Evolutionary conservation across 176 grass and related monocot genomes (phyloP).

Genomic region (Zoysia pacifica): DNA sequence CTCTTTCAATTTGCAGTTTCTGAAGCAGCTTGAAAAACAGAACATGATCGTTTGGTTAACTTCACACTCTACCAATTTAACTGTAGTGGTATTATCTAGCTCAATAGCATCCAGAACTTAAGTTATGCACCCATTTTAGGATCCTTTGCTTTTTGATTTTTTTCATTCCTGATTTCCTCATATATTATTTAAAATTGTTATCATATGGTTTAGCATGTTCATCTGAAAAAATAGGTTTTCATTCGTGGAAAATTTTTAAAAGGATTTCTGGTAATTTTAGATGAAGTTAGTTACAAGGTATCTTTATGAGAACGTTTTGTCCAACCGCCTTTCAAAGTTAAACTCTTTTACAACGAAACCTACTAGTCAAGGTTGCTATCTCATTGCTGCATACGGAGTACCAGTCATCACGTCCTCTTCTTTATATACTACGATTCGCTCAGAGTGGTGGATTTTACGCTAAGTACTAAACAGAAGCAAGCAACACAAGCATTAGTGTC

Average conservation of each 20-base stretch:
- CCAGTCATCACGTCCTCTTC: background rate
- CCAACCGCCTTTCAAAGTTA: constrained; percentile 18
- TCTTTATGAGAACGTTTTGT: constrained; percentile 8
- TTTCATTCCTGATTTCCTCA: background rate
- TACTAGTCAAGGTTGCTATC: background rate
- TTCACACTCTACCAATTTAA: background rate
- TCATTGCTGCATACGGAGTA: background rate
- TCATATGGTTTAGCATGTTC: background rate
- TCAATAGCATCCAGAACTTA: background rate
- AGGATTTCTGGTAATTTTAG: background rate
- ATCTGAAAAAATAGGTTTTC: background rate
- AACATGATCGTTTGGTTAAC: background rate
- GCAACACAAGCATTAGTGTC: constrained; percentile 1
- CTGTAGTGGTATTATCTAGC: background rate
- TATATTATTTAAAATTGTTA: background rate
- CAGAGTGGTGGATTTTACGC: background rate
- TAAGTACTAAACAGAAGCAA: constrained; percentile 14
- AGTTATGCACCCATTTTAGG: background rate
- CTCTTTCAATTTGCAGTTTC: background rate
- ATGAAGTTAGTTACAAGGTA: background rate
- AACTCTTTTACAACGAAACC: constrained; percentile 24
- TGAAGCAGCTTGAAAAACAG: background rate
- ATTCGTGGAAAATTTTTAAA: background rate
- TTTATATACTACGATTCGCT: background rate
- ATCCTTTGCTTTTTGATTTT: background rate